These are phyloP conservation scores for Suillus variegatus DNA, from an alignment of 768 basidiomycete genomes.

Conservation along the genomic window DNA sequence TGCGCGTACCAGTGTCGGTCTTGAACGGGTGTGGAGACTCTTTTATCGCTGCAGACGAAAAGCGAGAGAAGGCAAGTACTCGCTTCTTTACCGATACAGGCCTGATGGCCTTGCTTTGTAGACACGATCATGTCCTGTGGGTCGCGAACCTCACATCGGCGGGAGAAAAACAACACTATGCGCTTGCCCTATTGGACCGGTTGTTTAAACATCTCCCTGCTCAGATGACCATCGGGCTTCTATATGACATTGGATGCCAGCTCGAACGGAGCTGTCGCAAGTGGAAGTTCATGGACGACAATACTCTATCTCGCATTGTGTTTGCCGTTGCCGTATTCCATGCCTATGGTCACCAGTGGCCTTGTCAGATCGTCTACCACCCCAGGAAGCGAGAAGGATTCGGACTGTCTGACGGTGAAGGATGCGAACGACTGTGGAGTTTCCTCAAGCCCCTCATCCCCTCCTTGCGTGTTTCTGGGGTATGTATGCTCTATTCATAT, in stretches of 20 bases:
- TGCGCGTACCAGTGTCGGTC: conserved; percentile 29
- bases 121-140: not conserved
- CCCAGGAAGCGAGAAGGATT: conserved; percentile 30
- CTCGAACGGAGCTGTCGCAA: conserved; percentile 7
- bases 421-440: conserved; percentile 26
- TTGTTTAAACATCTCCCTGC: conserved; percentile 21
- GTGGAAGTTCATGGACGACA: conserved; percentile 5
- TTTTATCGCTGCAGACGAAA: conserved; percentile 23
- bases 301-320: conserved; percentile 18
- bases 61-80: conserved; percentile 20
- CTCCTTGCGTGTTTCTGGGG: conserved; percentile 19
- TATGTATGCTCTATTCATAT: conserved; percentile 10
- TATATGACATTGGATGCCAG: conserved; percentile 28
- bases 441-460: conserved; percentile 21
- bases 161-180: conserved; percentile 27
- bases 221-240: conserved; percentile 13
- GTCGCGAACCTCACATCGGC: conserved; percentile 18
- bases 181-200: conserved; percentile 17
- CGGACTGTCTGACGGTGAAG: conserved; percentile 12
- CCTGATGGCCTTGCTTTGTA: conserved; percentile 24
- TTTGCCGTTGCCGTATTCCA: conserved; percentile 37
- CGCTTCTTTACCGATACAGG: conserved; percentile 21
- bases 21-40: conserved; percentile 35
- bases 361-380: conserved; percentile 37
- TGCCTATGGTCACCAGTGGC: conserved; percentile 36